These are phyloP conservation scores for Favolaschia claudopus DNA, from an alignment of 768 basidiomycete genomes.

Conservation along the genomic window DNA sequence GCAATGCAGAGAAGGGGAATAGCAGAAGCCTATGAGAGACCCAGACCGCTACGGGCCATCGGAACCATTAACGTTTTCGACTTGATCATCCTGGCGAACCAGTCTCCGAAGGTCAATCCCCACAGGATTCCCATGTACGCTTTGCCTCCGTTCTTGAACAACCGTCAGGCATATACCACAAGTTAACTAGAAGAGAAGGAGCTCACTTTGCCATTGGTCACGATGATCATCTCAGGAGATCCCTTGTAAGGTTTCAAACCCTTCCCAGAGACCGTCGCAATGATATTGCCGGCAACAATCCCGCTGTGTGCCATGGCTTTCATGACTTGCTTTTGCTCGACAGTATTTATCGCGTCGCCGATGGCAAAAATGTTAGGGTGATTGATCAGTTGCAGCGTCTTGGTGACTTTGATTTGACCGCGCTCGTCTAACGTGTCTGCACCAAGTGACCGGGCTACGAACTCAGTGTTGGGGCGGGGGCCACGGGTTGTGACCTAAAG, in stretches of 20 bases:
- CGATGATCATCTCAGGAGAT: conserved; percentile 57
- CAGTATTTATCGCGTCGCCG: conserved; percentile 63
- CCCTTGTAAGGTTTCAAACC: conserved; percentile 54
- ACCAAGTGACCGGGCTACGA: conserved; percentile 52
- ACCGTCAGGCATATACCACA: background rate
- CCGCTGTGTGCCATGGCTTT: conserved; percentile 54
- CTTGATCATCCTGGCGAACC: conserved; percentile 43
- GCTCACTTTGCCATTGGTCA: conserved; percentile 61
- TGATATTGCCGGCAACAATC: conserved; percentile 56
- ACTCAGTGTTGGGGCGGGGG: conserved; percentile 58
- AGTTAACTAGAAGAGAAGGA: background rate
- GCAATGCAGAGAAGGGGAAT: background rate
- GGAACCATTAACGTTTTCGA: conserved; percentile 32
- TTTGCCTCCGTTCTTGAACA: conserved; percentile 45
- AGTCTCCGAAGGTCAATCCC: conserved; percentile 53
- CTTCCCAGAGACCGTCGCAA: conserved; percentile 38
- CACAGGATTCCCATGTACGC: conserved; percentile 49
- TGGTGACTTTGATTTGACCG: conserved; percentile 53
- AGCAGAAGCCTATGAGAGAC: conserved; percentile 1
- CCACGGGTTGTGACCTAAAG: conserved; percentile 47
- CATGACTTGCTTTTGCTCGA: conserved; percentile 60
- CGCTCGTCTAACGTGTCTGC: conserved; percentile 37
- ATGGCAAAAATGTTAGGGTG: conserved; percentile 61
- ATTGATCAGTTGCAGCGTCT: conserved; percentile 57
- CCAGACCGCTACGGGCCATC: conserved; percentile 13